Evolutionary conservation across 257 asterid genomes (phyloP).

Genomic region (Rehmannia glutinosa): DNA sequence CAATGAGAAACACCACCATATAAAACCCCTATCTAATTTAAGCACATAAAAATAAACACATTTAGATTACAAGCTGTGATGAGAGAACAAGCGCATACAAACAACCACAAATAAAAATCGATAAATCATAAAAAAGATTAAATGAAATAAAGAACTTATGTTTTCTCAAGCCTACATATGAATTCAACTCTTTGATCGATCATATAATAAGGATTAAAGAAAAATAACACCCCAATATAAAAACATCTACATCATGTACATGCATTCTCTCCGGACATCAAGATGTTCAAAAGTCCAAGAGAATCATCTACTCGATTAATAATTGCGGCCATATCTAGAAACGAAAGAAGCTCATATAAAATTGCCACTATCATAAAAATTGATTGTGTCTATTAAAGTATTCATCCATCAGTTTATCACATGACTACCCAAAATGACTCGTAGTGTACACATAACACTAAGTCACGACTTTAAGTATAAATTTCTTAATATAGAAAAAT

Average conservation of each 20-base stretch:
- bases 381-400: neutral
- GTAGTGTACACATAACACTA: neutral
- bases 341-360: neutral
- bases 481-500: neutral
- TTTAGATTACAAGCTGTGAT: neutral
- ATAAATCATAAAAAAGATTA: constrained; percentile 14
- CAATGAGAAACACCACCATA: too few relatives aligned
- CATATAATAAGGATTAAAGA: constrained; percentile 8
- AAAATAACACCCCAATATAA: neutral
- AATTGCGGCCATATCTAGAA: neutral
- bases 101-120: constrained; percentile 1
- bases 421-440: neutral
- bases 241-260: neutral
- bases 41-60: neutral
- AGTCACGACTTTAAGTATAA: neutral
- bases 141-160: constrained; percentile 50
- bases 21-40: too few relatives aligned
- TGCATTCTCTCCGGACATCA: neutral
- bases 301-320: neutral
- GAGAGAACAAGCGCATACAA: neutral
- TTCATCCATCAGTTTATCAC: neutral
- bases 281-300: constrained; percentile 2
- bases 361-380: neutral
- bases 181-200: constrained; percentile 95
- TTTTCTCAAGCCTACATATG: constrained; percentile 93